phyloP scores from a whole-genome alignment of 352 stramenopile species.

The Globisporangium recalcitrans region DNA sequence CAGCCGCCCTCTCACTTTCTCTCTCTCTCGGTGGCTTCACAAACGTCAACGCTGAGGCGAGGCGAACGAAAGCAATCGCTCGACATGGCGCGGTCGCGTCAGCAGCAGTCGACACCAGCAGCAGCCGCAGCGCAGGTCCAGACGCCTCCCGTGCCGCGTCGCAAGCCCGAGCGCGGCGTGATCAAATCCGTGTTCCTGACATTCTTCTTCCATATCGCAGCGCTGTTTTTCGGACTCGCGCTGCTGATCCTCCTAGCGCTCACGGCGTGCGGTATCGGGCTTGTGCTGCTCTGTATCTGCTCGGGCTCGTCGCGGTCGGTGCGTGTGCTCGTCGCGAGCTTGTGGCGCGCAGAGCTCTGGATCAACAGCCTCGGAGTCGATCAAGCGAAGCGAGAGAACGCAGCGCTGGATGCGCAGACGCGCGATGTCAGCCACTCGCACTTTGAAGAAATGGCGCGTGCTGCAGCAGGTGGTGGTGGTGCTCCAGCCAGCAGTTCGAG shows the following conservation, averaged over 20 bases:
- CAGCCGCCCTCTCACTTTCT: neutral
- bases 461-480: neutral
- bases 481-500: too few relatives aligned
- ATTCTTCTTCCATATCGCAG: slow-evolving; percentile 54
- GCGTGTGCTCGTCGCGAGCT: slow-evolving; percentile 42
- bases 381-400: slow-evolving; percentile 12
- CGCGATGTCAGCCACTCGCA: slow-evolving; percentile 12
- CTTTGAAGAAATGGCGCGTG: slow-evolving; percentile 10
- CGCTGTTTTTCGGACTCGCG: slow-evolving; percentile 33
- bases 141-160: neutral
- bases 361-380: slow-evolving; percentile 35
- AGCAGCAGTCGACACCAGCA: neutral
- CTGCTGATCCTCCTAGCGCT: slow-evolving; percentile 35
- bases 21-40: slow-evolving; percentile 4
- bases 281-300: slow-evolving; percentile 45
- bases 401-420: slow-evolving; percentile 9
- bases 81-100: slow-evolving; percentile 4
- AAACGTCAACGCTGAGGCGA: neutral
- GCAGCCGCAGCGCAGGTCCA: neutral
- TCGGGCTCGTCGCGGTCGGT: slow-evolving; percentile 27
- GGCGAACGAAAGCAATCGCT: neutral
- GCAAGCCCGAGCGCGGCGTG: slow-evolving; percentile 19
- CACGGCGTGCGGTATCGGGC: slow-evolving; percentile 26
- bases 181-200: slow-evolving; percentile 31
- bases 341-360: slow-evolving; percentile 53